Evolutionary conservation across 768 basidiomycete species (phyloP), one percentile per base, ranked within the genome.

Genomic region (Suillus decipiens): DNA sequence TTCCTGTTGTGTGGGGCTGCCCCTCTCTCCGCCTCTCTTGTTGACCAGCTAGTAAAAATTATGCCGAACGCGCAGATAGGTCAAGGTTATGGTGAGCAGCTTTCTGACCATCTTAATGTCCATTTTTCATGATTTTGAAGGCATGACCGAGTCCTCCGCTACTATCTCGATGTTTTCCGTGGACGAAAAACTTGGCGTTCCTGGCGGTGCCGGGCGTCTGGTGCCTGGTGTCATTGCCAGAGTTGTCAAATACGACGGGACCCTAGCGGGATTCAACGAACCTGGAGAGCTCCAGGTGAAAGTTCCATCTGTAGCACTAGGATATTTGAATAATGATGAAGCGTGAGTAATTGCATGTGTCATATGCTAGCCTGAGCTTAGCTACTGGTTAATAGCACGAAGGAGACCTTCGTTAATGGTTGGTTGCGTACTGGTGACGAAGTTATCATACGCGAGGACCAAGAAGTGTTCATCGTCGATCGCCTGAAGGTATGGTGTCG

Each of bases 381-480:
- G 31, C n/a, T 17, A 28, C 3, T 63, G 60, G 4, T 59, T 15
- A 6, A 9, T 61, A 90, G 89, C 42, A 90, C 89, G 5, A 82
- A 78, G 61, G 88, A 90, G 64, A 88, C 86, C 0, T 92, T 90
- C 69, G 65, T 85, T 14, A 80, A 89, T 64, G 89, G 89, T 86
- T 91, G 88, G 89, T 78, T 90, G 3, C 80, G 78, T 59, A 90
- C 89, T 0, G 90, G 89, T 1, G 89, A 90, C 66, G 84, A 88
- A 70, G 88, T 82, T 4, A 73, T 76, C 59, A 81, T 90, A 57
- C 78, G 81, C 59, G 71, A 79, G 67, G 80, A 86, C 61, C 78
- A 80, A 8, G 85, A 89, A 61, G 64, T 90, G 5, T 85, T 84
- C 68, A 80, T 90, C 48, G 71, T 87, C 14, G 89, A 90, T 70